phyloP scores from a whole-genome alignment of 2,329 filamentous ascomycete genomes.

The Penicillium occitanis region DNA sequence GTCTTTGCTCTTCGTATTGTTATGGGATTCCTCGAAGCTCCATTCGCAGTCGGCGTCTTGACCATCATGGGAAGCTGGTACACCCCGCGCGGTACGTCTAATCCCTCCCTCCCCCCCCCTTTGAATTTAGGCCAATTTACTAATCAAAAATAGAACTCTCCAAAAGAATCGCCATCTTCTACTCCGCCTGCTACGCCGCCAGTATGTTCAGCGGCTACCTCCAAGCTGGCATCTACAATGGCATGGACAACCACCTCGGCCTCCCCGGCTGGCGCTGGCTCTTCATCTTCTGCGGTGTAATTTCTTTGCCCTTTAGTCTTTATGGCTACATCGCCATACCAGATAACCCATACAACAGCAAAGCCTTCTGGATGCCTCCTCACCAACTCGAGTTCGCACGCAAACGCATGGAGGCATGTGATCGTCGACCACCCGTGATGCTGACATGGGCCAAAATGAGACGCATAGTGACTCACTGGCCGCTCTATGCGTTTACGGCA shows the following conservation, averaged over 20 bases:
- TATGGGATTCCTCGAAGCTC: slow-evolving; percentile 26
- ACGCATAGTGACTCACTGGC: slow-evolving; percentile 24
- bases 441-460: slow-evolving; percentile 24
- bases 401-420: slow-evolving; percentile 22
- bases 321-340: slow-evolving; percentile 33
- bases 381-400: slow-evolving; percentile 14
- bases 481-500: slow-evolving; percentile 24
- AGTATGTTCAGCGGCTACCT: slow-evolving; percentile 28
- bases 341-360: slow-evolving; percentile 36
- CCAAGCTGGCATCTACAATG: slow-evolving; percentile 26
- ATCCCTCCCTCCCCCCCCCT: too few species aligned
- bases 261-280: slow-evolving; percentile 33
- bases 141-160: slow-evolving; percentile 24
- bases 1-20: slow-evolving; percentile 27
- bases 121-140: background rate
- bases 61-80: slow-evolving; percentile 26
- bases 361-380: slow-evolving; percentile 24
- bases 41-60: slow-evolving; percentile 27
- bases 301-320: slow-evolving; percentile 30
- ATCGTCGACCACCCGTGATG: slow-evolving; percentile 19
- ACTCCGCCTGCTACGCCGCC: slow-evolving; percentile 24
- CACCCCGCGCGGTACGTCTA: slow-evolving; percentile 17
- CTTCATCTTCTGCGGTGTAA: slow-evolving; percentile 35
- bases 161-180: slow-evolving; percentile 30
- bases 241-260: slow-evolving; percentile 23